Base-by-base conservation (phyloP, 495 filamentous ascomycete genomes). In the Ascodesmis nigricans region DNA sequence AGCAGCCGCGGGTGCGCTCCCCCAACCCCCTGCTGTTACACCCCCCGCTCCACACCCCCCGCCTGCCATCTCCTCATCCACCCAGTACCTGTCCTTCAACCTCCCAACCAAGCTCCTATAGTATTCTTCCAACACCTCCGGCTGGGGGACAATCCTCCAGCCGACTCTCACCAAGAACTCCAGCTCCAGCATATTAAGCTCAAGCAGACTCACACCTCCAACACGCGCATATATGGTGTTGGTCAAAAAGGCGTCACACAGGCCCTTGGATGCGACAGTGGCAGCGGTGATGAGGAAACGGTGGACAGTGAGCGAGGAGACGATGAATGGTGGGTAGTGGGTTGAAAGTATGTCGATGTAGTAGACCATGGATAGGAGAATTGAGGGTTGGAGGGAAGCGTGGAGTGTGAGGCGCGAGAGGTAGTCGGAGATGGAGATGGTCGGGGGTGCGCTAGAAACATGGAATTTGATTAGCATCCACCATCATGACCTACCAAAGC, bases 321-420 rank as follows among this genome's bases (percentile, higher is more conserved):
- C 83, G 22, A 80, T 91, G 56, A 97, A 97, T 11, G 79, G 75
- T 4, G 81, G 74, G 50, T 91, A 95, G 18, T 87, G 57, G 3
- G 78, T 71, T 55, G 83, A 95, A 11, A 97, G 62, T n/a, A 78
- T 73, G 54, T 97, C 90, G 40, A 97, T 93, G 50, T 97, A 97
- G 51, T 84, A 95, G 34, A 97, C 87, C 83, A 97, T 97, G 41
- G 80, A 82, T n/a, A 97, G 66, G n/a, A 97, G 66, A 35, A 97
- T 78, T 4, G 87, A 83, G 4, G 87, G 83, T 4, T 78, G 77
- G 1, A 97, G 66, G 0, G 83, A 91, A 18, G 87, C 87, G 53
- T 97, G 87, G 29, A 81, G 82, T 7, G 87, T 82, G 11, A 97
- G 63, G 36, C 87, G 75, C 46, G 82, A 73, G 4, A 97, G 64